Conservation (phyloP, 305 asterid species). For the Petunia hybrid region DNA sequence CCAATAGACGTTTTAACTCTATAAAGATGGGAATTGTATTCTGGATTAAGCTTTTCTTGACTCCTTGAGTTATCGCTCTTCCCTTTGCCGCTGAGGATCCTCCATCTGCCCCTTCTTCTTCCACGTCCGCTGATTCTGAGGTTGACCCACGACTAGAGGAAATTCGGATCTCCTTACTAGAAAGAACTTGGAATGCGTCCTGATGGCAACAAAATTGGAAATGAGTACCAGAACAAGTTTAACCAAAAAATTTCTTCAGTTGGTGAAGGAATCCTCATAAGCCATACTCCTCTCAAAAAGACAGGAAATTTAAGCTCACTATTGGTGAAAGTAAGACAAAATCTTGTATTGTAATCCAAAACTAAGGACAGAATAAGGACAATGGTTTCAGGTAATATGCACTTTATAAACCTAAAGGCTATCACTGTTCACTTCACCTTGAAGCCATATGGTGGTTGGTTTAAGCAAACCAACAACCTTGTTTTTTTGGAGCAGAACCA, state of each 20-base stretch:
- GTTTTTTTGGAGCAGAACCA: not conserved
- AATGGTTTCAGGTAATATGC: not conserved
- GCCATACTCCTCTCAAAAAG: not conserved
- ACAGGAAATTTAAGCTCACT: not conserved
- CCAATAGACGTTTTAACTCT: slow-evolving; percentile 84
- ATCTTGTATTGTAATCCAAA: not conserved
- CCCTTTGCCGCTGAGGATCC: slow-evolving; percentile 62
- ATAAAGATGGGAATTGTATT: slow-evolving; percentile 90
- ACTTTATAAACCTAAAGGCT: not conserved
- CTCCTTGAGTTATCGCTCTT: slow-evolving; percentile 82
- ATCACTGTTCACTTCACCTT: not conserved
- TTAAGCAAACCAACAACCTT: not conserved
- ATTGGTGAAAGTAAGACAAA: not conserved
- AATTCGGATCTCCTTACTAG: slow-evolving; percentile 86
- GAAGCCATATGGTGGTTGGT: not conserved
- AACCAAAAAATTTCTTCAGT: slow-evolving; percentile 16
- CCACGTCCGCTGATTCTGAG: slow-evolving; percentile 65
- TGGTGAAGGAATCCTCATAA: not conserved
- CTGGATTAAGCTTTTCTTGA: slow-evolving; percentile 85
- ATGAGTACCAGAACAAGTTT: slow-evolving; percentile 10
- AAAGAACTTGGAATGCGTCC: slow-evolving; percentile 88
- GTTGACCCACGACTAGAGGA: slow-evolving; percentile 67
- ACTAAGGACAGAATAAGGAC: not conserved
- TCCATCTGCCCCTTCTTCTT: slow-evolving; percentile 72
- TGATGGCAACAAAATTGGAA: slow-evolving; percentile 37